A percentile compares a stretch with the other conserved stretches of the same genome.
These are phyloP conservation scores for Bondarzewia mesenterica DNA, from an alignment of 1,284 basidiomycete species.

Conservation along the genomic window DNA sequence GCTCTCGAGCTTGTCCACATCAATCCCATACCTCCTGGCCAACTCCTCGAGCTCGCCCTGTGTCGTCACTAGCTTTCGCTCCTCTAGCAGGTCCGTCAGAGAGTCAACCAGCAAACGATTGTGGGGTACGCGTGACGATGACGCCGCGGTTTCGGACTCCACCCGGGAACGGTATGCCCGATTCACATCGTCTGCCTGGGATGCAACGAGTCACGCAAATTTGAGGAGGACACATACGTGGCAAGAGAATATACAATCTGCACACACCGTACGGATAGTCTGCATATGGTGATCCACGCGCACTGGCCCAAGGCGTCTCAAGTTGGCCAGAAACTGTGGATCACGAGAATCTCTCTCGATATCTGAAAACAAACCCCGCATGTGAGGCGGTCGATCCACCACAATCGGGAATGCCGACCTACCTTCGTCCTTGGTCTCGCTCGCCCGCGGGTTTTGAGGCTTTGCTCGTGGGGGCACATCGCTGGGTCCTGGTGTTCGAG, in stretches of 20 bases:
- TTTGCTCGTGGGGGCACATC: conserved; percentile 9
- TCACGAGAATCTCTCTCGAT: conserved; percentile 66
- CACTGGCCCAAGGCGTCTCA: conserved; percentile 66
- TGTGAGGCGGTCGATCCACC: not conserved
- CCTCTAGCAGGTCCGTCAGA: conserved; percentile 57
- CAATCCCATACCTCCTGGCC: conserved; percentile 51
- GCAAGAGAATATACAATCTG: not conserved
- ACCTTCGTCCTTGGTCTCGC: conserved; percentile 49
- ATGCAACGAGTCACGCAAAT: not conserved
- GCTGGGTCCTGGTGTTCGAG: conserved; percentile 27
- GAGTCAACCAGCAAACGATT: conserved; percentile 52
- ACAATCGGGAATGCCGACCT: conserved; percentile 6
- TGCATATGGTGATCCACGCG: conserved; percentile 61
- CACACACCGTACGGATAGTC: conserved; percentile 45
- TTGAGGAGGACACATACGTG: not conserved
- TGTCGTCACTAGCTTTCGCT: conserved; percentile 46
- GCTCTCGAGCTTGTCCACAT: conserved; percentile 43
- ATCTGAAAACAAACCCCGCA: conserved; percentile 29
- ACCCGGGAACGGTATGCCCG: conserved; percentile 43
- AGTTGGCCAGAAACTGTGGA: conserved; percentile 68
- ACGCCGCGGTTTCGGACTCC: conserved; percentile 48
- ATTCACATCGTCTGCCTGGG: conserved; percentile 27
- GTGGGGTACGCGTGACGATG: conserved; percentile 26
- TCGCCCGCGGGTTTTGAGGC: conserved; percentile 25
- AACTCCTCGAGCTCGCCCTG: conserved; percentile 39